Conservation (phyloP, 2,329 filamentous ascomycete species). For the Fusarium solani-melongenae region DNA sequence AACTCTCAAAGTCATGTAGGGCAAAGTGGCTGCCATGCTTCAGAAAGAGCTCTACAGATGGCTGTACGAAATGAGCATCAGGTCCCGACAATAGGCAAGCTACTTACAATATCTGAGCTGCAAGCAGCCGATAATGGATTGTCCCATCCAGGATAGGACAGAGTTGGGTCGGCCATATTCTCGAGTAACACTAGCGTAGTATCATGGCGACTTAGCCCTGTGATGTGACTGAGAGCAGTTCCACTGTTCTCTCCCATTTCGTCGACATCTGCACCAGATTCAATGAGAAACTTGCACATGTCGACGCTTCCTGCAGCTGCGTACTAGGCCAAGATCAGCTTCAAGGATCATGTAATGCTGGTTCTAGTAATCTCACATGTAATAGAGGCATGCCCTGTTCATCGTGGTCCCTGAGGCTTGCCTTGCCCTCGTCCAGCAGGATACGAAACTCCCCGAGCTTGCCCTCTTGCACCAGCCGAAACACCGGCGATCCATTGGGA, state of each 20-base stretch:
- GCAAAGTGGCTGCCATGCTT: conserved; percentile 2
- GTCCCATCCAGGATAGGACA: conserved; percentile 12
- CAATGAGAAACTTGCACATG: conserved; percentile 26
- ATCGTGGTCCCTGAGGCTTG: conserved; percentile 23
- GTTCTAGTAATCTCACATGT: conserved; percentile 3
- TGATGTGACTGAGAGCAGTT: conserved; percentile 11
- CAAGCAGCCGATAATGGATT: conserved; percentile 6
- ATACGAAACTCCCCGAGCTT: background rate
- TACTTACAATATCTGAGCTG: conserved; percentile 11
- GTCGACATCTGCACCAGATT: conserved; percentile 25
- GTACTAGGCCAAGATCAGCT: background rate
- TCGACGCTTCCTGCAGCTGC: conserved; percentile 8
- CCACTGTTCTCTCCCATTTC: conserved; percentile 15
- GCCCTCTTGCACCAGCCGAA: conserved; percentile 4
- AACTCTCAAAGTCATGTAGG: conserved; percentile 7
- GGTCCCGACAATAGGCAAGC: accelerated
- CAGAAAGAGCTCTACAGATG: conserved; percentile 4
- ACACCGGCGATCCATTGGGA: conserved; percentile 3
- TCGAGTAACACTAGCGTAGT: conserved; percentile 11
- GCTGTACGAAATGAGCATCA: background rate
- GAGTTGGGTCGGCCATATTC: conserved; percentile 20
- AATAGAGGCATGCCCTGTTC: conserved; percentile 20
- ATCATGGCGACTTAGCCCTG: background rate
- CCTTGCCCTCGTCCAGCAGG: conserved; percentile 5
- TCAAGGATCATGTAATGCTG: accelerated